Evolutionary conservation across 148 eudicot genomes (phyloP).

Genomic region (Chenopodium suecicum): DNA sequence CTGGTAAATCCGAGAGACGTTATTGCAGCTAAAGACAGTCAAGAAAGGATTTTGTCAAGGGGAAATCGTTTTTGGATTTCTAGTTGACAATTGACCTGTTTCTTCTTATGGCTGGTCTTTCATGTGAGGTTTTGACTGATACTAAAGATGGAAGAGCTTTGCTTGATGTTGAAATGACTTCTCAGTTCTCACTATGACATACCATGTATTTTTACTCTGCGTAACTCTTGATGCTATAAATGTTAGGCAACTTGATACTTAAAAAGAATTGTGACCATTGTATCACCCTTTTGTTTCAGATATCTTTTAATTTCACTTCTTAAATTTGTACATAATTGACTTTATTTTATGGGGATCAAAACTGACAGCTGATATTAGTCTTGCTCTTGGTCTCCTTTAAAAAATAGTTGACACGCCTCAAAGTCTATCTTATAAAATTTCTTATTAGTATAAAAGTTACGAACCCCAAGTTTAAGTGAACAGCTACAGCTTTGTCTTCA

Average conservation of each 20-base stretch:
- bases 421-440: neutral
- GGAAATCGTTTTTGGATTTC: neutral
- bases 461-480: neutral
- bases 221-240: neutral
- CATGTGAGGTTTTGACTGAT: neutral
- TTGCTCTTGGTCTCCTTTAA: neutral
- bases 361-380: neutral
- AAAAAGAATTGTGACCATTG: neutral
- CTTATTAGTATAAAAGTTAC: neutral
- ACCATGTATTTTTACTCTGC: neutral
- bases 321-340: neutral
- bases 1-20: neutral
- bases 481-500: neutral
- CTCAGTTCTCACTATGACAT: neutral
- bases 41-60: conserved; percentile 1
- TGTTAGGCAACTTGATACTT: neutral
- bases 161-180: neutral
- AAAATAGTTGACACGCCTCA: neutral
- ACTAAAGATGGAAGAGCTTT: neutral
- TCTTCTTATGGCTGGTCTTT: neutral
- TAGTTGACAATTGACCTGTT: neutral
- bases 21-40: neutral
- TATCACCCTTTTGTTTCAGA: neutral
- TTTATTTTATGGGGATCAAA: neutral
- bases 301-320: neutral